A percentile compares a stretch with the other conserved stretches of the same genome.
These are phyloP conservation scores for Calycina herbarum DNA, from an alignment of 2,329 filamentous ascomycete species.

Conservation along the genomic window DNA sequence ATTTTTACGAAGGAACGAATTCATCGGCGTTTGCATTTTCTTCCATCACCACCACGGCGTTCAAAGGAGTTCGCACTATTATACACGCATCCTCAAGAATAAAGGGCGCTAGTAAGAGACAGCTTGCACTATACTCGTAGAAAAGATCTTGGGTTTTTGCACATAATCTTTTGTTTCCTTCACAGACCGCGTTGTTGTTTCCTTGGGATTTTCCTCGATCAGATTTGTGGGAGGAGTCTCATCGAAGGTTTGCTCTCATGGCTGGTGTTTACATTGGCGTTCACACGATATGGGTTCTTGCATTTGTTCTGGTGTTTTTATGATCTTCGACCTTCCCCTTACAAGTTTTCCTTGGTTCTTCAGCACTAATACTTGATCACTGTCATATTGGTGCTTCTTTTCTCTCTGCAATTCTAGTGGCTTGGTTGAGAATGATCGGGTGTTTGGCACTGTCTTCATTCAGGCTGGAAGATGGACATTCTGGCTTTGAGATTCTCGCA, in stretches of 20 bases:
- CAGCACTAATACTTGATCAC: background rate
- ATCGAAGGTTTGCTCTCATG: background rate
- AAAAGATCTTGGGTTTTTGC: background rate
- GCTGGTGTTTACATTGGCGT: background rate
- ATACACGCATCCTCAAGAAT: background rate
- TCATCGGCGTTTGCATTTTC: background rate
- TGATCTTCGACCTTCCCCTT: background rate
- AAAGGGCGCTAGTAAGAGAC: background rate
- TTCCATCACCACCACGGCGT: background rate
- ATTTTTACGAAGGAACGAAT: background rate
- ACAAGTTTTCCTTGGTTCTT: background rate
- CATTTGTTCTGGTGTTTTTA: constrained; percentile 1
- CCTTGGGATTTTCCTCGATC: background rate
- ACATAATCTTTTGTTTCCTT: background rate
- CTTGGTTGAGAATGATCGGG: background rate
- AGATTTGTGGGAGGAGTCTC: background rate
- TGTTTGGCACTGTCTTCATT: background rate
- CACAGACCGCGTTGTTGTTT: background rate
- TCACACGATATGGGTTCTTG: background rate
- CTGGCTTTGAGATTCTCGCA: background rate
- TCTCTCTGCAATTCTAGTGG: background rate
- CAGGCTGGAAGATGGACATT: background rate
- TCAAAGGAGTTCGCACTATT: background rate
- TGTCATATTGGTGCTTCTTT: background rate
- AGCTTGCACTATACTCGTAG: background rate